Evolutionary conservation across 305 asterid species (phyloP).

Genomic region (Fraxinus baroniana): DNA sequence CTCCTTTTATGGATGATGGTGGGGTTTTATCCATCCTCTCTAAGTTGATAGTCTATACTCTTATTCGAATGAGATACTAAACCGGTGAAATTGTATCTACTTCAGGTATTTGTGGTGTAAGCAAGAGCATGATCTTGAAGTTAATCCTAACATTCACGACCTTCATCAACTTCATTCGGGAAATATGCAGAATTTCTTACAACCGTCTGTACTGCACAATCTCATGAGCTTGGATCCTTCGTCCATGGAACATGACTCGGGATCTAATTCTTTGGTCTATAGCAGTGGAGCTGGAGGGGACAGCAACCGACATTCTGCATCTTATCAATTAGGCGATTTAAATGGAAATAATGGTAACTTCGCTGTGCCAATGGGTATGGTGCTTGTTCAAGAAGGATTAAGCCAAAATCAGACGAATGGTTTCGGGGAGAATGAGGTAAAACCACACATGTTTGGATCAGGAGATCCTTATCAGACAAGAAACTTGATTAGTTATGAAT

Average conservation of each 20-base stretch:
- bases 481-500: constrained; percentile 31
- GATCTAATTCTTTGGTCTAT: constrained; percentile 28
- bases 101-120: not conserved
- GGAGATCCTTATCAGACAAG: constrained; percentile 43
- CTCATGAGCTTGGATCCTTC: constrained; percentile 60
- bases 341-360: constrained; percentile 13
- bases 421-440: constrained; percentile 25
- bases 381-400: constrained; percentile 34
- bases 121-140: constrained; percentile 25
- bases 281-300: constrained; percentile 21
- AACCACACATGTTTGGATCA: constrained; percentile 35
- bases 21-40: not conserved
- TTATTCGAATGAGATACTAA: not conserved
- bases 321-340: not conserved
- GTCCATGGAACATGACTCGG: constrained; percentile 40
- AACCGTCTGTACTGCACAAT: constrained; percentile 51
- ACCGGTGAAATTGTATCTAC: not conserved
- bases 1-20: not conserved
- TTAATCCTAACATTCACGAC: constrained; percentile 33
- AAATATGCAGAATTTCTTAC: constrained; percentile 47
- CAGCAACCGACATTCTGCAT: constrained; percentile 12
- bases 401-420: constrained; percentile 33
- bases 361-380: constrained; percentile 40
- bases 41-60: not conserved
- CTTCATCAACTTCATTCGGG: constrained; percentile 49